These are phyloP conservation scores for Knoxia roxburghii DNA, from an alignment of 257 asterid species.

Conservation along the genomic window DNA sequence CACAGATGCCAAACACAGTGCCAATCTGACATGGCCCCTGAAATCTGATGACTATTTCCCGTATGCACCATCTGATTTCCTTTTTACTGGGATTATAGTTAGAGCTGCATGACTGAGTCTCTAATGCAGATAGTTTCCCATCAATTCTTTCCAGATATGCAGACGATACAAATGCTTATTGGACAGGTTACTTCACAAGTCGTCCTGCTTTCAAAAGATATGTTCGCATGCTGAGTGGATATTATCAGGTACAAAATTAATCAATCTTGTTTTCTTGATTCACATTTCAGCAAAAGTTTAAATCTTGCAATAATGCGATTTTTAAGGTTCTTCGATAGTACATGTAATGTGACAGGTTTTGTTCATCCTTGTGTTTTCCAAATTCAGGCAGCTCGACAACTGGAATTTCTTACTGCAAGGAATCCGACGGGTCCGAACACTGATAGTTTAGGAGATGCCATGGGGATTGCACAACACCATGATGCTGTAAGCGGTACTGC, in stretches of 20 bases:
- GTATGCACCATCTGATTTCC: conserved; percentile 43
- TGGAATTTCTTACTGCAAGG: conserved; percentile 62
- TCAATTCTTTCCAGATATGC: conserved; percentile 53
- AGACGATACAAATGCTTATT: conserved; percentile 51
- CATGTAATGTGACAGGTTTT: no score
- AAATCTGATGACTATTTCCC: conserved; percentile 83
- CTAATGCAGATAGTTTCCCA: conserved; percentile 2
- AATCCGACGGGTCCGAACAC: conserved; percentile 44
- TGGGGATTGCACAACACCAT: conserved; percentile 83
- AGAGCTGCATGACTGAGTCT: neutral
- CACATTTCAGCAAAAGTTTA: conserved; percentile 8
- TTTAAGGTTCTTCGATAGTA: no score
- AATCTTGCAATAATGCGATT: no score
- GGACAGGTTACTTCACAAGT: conserved; percentile 86
- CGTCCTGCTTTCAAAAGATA: conserved; percentile 79
- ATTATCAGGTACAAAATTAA: conserved; percentile 47
- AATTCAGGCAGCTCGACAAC: conserved; percentile 80
- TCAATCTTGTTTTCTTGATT: conserved; percentile 1
- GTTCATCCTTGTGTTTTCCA: neutral
- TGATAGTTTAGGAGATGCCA: conserved; percentile 59
- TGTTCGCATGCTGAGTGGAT: conserved; percentile 68
- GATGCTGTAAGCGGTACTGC: conserved; percentile 88
- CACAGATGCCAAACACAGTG: conserved; percentile 67
- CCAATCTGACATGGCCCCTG: conserved; percentile 64
- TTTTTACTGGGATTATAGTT: conserved; percentile 6